Evolutionary conservation across 2,329 filamentous ascomycete genomes (phyloP).

Genomic region (Hawksworthiomyces lignivorus): DNA sequence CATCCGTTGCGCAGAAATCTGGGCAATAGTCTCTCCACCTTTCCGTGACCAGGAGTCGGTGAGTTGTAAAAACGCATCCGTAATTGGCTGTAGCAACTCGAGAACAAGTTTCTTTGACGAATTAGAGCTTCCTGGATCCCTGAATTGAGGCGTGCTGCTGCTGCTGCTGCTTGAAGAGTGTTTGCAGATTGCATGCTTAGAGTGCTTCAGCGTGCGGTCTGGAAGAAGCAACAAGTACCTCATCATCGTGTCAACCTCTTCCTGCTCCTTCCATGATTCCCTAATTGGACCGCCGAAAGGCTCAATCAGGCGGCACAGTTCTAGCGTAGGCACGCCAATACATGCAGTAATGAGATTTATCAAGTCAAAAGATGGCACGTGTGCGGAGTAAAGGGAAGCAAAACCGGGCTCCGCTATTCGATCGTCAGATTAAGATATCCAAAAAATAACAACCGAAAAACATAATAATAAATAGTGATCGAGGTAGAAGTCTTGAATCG

Average conservation of each 20-base stretch:
- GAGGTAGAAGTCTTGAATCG: too few species aligned
- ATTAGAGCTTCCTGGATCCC: constrained; percentile 21
- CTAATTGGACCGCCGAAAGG: constrained; percentile 40
- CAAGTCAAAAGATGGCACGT: constrained; percentile 58
- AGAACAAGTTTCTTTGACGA: constrained; percentile 43
- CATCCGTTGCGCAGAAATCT: constrained; percentile 45
- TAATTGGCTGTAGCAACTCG: constrained; percentile 46
- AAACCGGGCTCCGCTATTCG: constrained; percentile 56
- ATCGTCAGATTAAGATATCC: not conserved
- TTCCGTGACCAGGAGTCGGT: constrained; percentile 39
- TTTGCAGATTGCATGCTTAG: constrained; percentile 1
- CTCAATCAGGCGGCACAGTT: constrained; percentile 23
- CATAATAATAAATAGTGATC: too few species aligned
- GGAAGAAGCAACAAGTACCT: constrained; percentile 50
- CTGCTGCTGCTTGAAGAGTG: constrained; percentile 5
- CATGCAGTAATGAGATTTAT: constrained; percentile 62
- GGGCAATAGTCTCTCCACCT: constrained; percentile 34
- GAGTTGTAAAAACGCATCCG: constrained; percentile 40
- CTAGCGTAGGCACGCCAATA: constrained; percentile 43
- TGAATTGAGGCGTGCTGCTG: constrained; percentile 1
- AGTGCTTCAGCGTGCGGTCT: constrained; percentile 12
- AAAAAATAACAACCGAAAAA: not conserved
- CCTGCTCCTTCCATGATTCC: constrained; percentile 39
- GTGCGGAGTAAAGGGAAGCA: constrained; percentile 54
- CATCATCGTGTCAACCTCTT: constrained; percentile 35